Evolutionary conservation across 1,284 basidiomycete genomes (phyloP), one percentile per base, ranked within the genome.

Genomic region (Apiotrichum brassicae): DNA sequence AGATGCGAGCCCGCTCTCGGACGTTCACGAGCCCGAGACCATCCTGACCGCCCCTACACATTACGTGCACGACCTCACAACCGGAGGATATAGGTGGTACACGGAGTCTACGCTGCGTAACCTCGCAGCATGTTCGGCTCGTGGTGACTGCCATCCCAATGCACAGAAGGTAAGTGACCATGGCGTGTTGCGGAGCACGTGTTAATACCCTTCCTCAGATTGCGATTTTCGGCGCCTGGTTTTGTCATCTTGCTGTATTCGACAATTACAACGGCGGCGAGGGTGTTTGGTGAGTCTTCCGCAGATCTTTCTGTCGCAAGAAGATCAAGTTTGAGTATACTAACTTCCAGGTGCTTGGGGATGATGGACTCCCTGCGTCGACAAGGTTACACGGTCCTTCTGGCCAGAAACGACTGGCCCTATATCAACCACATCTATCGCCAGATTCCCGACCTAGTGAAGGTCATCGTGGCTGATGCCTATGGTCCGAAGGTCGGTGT

Each of bases 391-490:
- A 62, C 61, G 2, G 51, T 62, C 2, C 40, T 62, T 13, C 53
- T 51, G 22, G 58, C 51, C 3, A 43, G 58, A 13, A 39, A 47
- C 22, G 53, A 60, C 38, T 62, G 56, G 54, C 57, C 41, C n/a
- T 62, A 60, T 48, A 55, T 59, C 4, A 47, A 50, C 48, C 55
- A 62, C 43, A 41, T 62, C 11, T 46, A 62, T 39, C 53, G 54
- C 37, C 61, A 62, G 46, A 47, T 62, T 12, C 51, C 51, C 1
- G 57, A 59, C 32, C 39, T 59, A 36, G 47, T 62, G 40, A 51
- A 52, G 26, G 53, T 53, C 24, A 43, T 61, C 32, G 38, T 61
- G 13, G 49, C 48, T 3, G 56, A 56, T 14, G 18, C 37, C 13
- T n/a, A 16, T 5, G 39, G 37, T n/a, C 28, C 28, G 9, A 30